Percentiles rank a stretch among this genome's conserved stretches.
phyloP scores from a whole-genome alignment of 148 eudicot genomes.

The Silene uniflora region DNA sequence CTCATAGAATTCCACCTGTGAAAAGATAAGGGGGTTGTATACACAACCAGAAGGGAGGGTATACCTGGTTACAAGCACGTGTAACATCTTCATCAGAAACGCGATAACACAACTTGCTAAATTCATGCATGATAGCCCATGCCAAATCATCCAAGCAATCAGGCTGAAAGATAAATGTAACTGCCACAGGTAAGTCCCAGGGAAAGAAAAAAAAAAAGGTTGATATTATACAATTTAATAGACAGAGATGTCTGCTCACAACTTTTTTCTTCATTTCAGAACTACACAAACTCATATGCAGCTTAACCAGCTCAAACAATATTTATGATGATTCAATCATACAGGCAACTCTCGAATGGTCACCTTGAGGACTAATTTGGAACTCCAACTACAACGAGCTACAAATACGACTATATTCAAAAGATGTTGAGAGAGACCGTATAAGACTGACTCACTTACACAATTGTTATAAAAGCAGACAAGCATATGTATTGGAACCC shows the following conservation, averaged over 20 bases:
- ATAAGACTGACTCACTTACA: not conserved
- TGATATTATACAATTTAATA: not conserved
- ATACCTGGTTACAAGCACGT: slow-evolving; percentile 85
- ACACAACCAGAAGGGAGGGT: slow-evolving; percentile 6
- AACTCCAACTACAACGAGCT: not conserved
- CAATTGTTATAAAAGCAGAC: not conserved
- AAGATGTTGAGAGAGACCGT: not conserved
- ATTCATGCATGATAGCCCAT: slow-evolving; percentile 67
- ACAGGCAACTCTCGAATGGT: not conserved
- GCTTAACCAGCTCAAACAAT: not conserved
- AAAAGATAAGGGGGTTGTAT: not conserved
- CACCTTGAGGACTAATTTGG: not conserved
- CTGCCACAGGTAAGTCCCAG: slow-evolving; percentile 3
- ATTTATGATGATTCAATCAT: not conserved
- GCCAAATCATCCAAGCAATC: slow-evolving; percentile 84
- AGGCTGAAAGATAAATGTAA: slow-evolving; percentile 45
- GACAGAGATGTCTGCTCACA: not conserved
- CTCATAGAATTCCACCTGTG: not conserved
- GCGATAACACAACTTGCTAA: slow-evolving; percentile 68
- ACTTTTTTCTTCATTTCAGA: not conserved
- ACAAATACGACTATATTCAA: not conserved
- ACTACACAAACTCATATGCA: not conserved
- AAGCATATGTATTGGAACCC: too few relatives aligned
- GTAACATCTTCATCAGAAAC: slow-evolving; percentile 77
- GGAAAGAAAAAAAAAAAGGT: slow-evolving; percentile 8